A percentile compares a stretch with the other conserved stretches of the same genome.
phyloP scores from a whole-genome alignment of 2,329 filamentous ascomycete species.

The Fusarium tanahbumbuense region DNA sequence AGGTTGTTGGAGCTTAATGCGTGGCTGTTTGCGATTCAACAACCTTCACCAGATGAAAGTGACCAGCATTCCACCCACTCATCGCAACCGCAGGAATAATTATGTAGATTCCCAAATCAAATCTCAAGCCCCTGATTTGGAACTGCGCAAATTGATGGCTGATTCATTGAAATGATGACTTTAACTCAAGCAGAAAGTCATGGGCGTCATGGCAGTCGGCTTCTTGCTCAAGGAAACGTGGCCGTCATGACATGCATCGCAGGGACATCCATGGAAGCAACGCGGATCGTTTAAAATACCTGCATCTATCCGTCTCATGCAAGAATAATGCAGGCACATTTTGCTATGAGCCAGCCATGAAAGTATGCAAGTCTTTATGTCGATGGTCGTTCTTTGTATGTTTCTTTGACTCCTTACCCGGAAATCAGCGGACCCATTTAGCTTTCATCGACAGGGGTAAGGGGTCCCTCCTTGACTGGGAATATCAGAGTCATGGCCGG shows the following conservation, averaged over 20 bases:
- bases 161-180: constrained; percentile 30
- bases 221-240: constrained; percentile 32
- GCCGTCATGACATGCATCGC: constrained; percentile 43
- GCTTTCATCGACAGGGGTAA: constrained; percentile 30
- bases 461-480: constrained; percentile 27
- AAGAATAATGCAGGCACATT: constrained; percentile 30
- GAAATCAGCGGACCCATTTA: constrained; percentile 24
- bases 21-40: constrained; percentile 31
- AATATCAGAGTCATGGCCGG: constrained; percentile 30
- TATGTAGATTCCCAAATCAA: not conserved
- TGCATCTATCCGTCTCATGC: constrained; percentile 14
- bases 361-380: constrained; percentile 28
- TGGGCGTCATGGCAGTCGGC: constrained; percentile 31
- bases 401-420: constrained; percentile 25
- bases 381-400: constrained; percentile 10
- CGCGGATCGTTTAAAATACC: constrained; percentile 27
- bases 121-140: not conserved
- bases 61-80: constrained; percentile 29
- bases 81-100: constrained; percentile 14
- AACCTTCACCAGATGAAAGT: constrained; percentile 32
- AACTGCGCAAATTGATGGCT: not conserved
- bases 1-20: constrained; percentile 33
- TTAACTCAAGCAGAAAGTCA: constrained; percentile 19
- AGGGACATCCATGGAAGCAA: constrained; percentile 28
- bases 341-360: not conserved